Evolutionary conservation across 768 basidiomycete genomes (phyloP), one percentile per base, ranked within the genome.

Genomic region (Suillus plorans): DNA sequence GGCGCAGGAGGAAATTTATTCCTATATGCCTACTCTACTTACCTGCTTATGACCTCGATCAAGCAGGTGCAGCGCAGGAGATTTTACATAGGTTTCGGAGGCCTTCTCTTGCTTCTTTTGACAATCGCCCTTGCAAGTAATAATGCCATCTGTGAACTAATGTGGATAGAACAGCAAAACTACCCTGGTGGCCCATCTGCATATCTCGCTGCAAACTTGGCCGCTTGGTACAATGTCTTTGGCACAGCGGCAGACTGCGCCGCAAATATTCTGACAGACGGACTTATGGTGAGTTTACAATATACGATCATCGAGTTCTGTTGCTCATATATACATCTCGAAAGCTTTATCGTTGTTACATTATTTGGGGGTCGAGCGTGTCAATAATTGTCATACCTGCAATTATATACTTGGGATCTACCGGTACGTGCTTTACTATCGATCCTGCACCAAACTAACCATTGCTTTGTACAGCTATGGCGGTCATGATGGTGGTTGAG

Each of bases 301-400:
- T 9, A 5, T 45, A 22, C 52, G 18, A 36, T 61, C 25, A 50
- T 50, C 0, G 25, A 50, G 14, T 22, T 16, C 49, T 4, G 7
- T 16, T 16, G 49, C 14, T 7, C 49, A 50, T 50, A 10, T 37
- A 37, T 37, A 25, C 25, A 16, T 50, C 2, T 22, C 14, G 25
- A 13, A 50, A 79, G 77, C 63, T 79, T n/a, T 78, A 77, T 66
- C 76, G 78, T n/a, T 74, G 73, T 61, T 78, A 65, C 52, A 67
- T 78, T 37, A 69, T 78, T 13, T 79, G 76, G 74, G 68, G 66
- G 49, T 50, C 49, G 25, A 58, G 44, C 3, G 25, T 34, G 16
- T 37, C n/a, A 42, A 28, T 63, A 37, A 36, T 63, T 14, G 45
- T 63, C 25, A 44, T 63, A 14, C 63, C 63, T 20, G 57, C 39